Evolutionary conservation across 164 flowering plant genomes (phyloP), one percentile per base, ranked within the genome.

Genomic region (Cinnamomum micranthum): DNA sequence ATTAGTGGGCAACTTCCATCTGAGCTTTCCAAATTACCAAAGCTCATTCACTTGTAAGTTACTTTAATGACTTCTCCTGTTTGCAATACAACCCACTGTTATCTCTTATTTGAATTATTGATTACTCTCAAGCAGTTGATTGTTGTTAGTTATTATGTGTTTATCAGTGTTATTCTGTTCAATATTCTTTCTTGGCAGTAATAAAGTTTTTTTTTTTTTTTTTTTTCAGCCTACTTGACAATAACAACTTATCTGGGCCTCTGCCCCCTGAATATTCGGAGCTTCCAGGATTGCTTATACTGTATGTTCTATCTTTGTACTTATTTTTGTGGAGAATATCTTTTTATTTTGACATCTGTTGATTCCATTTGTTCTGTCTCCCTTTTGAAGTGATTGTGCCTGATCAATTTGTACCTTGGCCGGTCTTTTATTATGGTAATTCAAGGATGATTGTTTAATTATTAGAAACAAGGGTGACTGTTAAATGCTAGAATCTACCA

Each of bases 161-260:
- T 17, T 65, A n/a, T 73, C 60, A 19, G 71, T 70, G 68, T 75
- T 14, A 60, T 66, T 67, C 20, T 19, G 17, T 64, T 25, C 64
- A 22, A 20, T 22, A 24, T 11, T 24, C 12, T 24, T 24, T 28
- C 35, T 66, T 28, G 14, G 28, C 17, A 27, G 33, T 75, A 64
- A 27, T 72, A 24, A 72, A 63, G 31, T 78, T 19, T 60, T 24
- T 74, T n/a, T n/a, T n/a, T 55, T n/a, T 78, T 19, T 60, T 24
- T 74, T 2, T 80, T 27, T 88, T 85, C 93, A 96, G 99, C 75
- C 86, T 96, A 73, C 90, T 96, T 78, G 99, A 96, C 82, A 96
- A 90, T 69, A 96, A 94, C 86, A 92, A 96, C 80, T 85, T 96
- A 79, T 82, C 99, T 19, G 99, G 98, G 59, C 68, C 52, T 78